Evolutionary conservation across 768 basidiomycete species (phyloP).

Genomic region (Lentinula raphanica): DNA sequence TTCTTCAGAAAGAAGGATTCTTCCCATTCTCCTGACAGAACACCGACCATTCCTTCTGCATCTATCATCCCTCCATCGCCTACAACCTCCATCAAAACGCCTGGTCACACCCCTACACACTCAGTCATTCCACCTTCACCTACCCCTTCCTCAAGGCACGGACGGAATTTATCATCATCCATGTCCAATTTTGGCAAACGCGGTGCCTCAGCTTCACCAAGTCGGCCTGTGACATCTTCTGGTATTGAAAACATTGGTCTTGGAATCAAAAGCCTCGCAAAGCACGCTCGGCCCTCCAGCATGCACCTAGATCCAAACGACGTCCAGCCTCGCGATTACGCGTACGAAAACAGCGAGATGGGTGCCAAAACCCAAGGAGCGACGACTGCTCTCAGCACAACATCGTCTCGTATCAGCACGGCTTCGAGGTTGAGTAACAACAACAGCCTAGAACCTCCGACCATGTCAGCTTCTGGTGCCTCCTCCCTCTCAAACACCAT

Average conservation of each 20-base stretch:
- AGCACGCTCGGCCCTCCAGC: not conserved
- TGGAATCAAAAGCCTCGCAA: not conserved
- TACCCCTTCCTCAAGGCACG: not conserved
- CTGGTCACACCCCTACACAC: slow-evolving; percentile 22
- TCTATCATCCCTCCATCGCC: not conserved
- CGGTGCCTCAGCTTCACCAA: not conserved
- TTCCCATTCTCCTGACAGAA: slow-evolving; percentile 10
- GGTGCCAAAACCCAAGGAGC: not conserved
- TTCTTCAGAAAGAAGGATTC: slow-evolving; percentile 59
- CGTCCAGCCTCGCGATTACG: not conserved
- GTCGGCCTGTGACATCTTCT: not conserved
- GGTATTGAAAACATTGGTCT: not conserved
- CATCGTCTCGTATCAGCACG: slow-evolving; percentile 10
- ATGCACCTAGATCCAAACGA: not conserved
- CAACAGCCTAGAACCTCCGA: not conserved
- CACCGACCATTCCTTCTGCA: not conserved
- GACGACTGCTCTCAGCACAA: not conserved
- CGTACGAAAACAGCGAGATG: not conserved
- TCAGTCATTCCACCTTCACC: slow-evolving; percentile 23
- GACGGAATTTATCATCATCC: slow-evolving; percentile 2
- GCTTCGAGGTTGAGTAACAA: not conserved
- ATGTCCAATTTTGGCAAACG: slow-evolving; percentile 1
- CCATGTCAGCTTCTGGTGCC: not conserved
- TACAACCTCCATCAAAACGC: slow-evolving; percentile 8
- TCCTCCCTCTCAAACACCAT: not conserved